These are phyloP conservation scores for Salvia splendens DNA, from an alignment of 257 asterid species.

Conservation along the genomic window DNA sequence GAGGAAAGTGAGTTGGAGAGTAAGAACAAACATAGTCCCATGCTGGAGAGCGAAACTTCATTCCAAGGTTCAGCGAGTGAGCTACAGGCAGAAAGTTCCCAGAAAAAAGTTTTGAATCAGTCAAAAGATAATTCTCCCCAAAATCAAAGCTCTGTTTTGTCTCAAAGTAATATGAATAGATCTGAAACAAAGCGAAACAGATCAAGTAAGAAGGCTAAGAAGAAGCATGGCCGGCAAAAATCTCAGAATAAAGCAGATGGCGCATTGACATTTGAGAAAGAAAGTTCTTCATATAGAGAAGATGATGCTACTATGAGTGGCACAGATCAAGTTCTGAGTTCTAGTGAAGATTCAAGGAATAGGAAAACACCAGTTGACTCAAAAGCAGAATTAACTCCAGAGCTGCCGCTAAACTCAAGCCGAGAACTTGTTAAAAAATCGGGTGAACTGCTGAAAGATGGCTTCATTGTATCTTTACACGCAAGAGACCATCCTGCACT, in stretches of 20 bases:
- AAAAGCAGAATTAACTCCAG: conserved; percentile 55
- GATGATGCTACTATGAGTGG: conserved; percentile 89
- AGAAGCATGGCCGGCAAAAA: conserved; percentile 91
- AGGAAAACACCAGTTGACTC: conserved; percentile 69
- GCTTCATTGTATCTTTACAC: conserved; percentile 77
- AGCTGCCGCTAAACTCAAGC: conserved; percentile 51
- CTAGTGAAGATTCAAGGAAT: conserved; percentile 75
- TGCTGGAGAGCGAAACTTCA: conserved; percentile 51
- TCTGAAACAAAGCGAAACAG: conserved; percentile 85
- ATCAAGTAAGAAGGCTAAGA: conserved; percentile 93
- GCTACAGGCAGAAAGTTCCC: conserved; percentile 66
- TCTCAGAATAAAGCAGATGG: conserved; percentile 80
- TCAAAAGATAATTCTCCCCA: conserved; percentile 67
- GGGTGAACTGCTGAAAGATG: conserved; percentile 80
- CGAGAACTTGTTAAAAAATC: conserved; percentile 53
- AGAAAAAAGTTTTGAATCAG: conserved; percentile 53
- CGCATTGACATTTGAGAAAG: conserved; percentile 59
- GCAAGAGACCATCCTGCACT: conserved; percentile 74
- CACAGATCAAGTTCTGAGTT: conserved; percentile 84
- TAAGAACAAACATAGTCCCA: conserved; percentile 48
- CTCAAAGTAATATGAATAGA: conserved; percentile 59
- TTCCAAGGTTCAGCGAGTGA: conserved; percentile 58
- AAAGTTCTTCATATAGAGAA: conserved; percentile 78
- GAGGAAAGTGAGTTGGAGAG: conserved; percentile 58
- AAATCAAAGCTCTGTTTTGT: conserved; percentile 59